A percentile compares a stretch with the other conserved stretches of the same genome.
phyloP scores from a whole-genome alignment of 2,329 filamentous ascomycete species.

The Penicillium sp. region DNA sequence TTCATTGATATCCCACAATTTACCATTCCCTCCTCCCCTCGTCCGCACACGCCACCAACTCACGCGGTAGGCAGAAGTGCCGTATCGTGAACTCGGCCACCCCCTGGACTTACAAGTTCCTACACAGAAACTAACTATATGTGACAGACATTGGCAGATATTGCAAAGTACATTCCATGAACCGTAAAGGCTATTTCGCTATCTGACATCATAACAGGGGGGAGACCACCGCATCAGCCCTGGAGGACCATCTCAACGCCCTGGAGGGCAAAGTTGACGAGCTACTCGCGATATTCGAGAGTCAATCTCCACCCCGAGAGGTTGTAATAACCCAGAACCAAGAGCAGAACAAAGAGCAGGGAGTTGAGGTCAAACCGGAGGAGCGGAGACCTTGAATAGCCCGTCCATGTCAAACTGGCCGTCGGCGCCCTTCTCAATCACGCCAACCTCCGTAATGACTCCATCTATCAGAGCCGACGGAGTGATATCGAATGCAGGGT shows the following conservation, averaged over 20 bases:
- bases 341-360: not conserved
- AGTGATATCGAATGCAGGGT: slow-evolving; percentile 95
- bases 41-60: not conserved
- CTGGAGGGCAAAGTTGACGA: slow-evolving; percentile 27
- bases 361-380: slow-evolving; percentile 4
- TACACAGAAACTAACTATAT: not conserved
- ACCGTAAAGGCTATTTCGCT: not conserved
- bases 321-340: not conserved
- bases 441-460: slow-evolving; percentile 88
- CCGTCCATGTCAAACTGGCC: slow-evolving; percentile 64
- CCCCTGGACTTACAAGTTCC: not conserved
- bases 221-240: slow-evolving; percentile 20
- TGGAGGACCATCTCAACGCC: slow-evolving; percentile 19
- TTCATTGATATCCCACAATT: not conserved
- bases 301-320: slow-evolving; percentile 6
- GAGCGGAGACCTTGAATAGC: slow-evolving; percentile 25
- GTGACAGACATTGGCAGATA: slow-evolving; percentile 19
- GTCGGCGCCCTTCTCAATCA: slow-evolving; percentile 70
- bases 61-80: not conserved
- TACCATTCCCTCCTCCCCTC: not conserved
- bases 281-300: slow-evolving; percentile 26
- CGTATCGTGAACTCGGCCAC: not conserved
- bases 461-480: slow-evolving; percentile 86
- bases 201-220: slow-evolving; percentile 15
- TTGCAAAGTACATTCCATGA: slow-evolving; percentile 16